Evolutionary conservation across 768 basidiomycete genomes (phyloP), one percentile per base, ranked within the genome.

Genomic region (Pleurotus sapidus): DNA sequence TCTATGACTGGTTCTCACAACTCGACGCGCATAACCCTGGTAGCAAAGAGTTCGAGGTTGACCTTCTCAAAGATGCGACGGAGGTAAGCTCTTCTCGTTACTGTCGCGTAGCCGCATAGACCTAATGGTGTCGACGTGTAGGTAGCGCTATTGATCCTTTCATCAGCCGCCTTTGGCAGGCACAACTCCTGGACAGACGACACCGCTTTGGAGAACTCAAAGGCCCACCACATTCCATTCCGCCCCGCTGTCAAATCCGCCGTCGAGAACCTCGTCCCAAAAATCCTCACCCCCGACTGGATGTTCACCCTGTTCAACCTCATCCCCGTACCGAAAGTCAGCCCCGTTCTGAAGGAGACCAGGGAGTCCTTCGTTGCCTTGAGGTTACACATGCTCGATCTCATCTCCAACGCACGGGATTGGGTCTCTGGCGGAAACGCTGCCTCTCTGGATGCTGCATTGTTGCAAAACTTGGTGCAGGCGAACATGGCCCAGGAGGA

Each of bases 1-100:
- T 73, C 12, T 61, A 74, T 23, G 75, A 80, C 58, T 79, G 77
- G 78, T 74, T 79, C 45, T 61, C 67, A 14, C 64, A 73, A n/a
- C 63, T 81, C 4, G 74, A 76, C 9, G 46, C 42, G 1, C 20
- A 25, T 40, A 39, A 56, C n/a, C 48, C 7, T 24, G 43, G 20
- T 15, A 18, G 57, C 12, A 24, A 55, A 12, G 43, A 25, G 43
- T 40, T 57, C 49, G 37, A 50, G 14, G 55, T 68, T 8, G 66
- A 68, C 60, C 63, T 70, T 34, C 53, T 65, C 30, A 57, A 57
- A 20, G 70, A 67, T 14, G 38, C 70, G 9, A 50, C 68, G 2
- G 66, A 67, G 59, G 69, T 66, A 46, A n/a, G 46, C 30, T 20
- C 46, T 25, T 2, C 15, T 11, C 14, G 15, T 50, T 12, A 18